Evolutionary conservation across 2,329 filamentous ascomycete species (phyloP).

Genomic region (Lojkania enalia): DNA sequence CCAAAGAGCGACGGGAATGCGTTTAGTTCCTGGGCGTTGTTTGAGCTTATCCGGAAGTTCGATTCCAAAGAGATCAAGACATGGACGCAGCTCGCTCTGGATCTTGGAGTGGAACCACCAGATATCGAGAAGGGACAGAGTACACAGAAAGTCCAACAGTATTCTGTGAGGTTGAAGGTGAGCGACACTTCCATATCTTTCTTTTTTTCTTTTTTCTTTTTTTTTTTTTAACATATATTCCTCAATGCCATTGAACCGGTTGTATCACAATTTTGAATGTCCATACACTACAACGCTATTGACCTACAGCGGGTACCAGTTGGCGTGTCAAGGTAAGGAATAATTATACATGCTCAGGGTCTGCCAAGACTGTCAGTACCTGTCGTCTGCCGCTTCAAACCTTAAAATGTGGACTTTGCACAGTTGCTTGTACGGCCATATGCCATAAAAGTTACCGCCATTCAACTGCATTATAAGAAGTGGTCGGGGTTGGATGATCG

Average conservation of each 20-base stretch:
- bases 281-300: too few relatives aligned
- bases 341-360: too few relatives aligned
- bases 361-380: too few relatives aligned
- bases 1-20: constrained; percentile 86
- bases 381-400: too few relatives aligned
- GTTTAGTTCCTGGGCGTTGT: constrained; percentile 78
- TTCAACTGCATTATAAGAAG: not conserved
- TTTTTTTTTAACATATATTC: not conserved
- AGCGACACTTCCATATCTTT: constrained; percentile 15
- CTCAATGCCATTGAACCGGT: not conserved
- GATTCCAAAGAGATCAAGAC: constrained; percentile 86
- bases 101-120: constrained; percentile 85
- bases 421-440: too few relatives aligned
- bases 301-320: too few relatives aligned
- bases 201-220: constrained; percentile 5
- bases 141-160: constrained; percentile 92
- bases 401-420: too few relatives aligned
- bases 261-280: too few relatives aligned
- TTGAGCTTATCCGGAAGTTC: constrained; percentile 75
- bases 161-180: constrained; percentile 89
- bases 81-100: constrained; percentile 85
- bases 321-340: too few relatives aligned
- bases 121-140: constrained; percentile 82
- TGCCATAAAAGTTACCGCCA: too few relatives aligned
- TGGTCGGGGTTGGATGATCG: constrained; percentile 4